Conservation (phyloP, 345 rosid genomes). For the Lepidium aucheri region DNA sequence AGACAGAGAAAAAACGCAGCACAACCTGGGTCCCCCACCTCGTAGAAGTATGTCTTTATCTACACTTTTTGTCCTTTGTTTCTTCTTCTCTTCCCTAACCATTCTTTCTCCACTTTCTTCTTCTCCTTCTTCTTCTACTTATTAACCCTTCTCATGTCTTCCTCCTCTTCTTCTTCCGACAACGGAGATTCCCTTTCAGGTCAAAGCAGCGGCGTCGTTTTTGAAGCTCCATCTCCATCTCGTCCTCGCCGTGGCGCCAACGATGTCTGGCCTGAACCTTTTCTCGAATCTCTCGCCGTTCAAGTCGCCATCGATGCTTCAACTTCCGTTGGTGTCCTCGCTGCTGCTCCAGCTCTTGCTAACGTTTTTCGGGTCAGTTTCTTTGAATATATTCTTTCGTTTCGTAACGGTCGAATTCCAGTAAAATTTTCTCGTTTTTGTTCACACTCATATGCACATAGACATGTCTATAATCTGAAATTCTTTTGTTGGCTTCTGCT, state of each 20-base stretch:
- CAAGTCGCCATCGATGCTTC: conserved; percentile 65
- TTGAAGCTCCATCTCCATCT: conserved; percentile 55
- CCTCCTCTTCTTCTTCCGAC: conserved; percentile 27
- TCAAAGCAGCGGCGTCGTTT: conserved; percentile 19
- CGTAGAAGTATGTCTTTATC: conserved; percentile 53
- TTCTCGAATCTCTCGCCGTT: conserved; percentile 73
- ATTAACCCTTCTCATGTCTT: conserved; percentile 18
- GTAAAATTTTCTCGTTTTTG: not conserved
- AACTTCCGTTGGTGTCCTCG: conserved; percentile 47
- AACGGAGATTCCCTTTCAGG: conserved; percentile 20
- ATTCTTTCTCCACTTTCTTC: conserved; percentile 12
- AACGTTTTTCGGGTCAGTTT: conserved; percentile 63
- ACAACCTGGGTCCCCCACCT: conserved; percentile 56
- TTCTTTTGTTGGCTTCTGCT: not conserved
- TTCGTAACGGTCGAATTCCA: not conserved
- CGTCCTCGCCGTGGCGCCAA: conserved; percentile 41
- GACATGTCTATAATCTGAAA: not conserved
- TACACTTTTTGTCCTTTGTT: conserved; percentile 51
- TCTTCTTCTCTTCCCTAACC: conserved; percentile 24
- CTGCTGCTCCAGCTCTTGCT: conserved; percentile 66
- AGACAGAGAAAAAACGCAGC: conserved; percentile 1
- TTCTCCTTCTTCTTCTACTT: conserved; percentile 3
- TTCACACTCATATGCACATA: not conserved
- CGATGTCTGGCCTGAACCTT: conserved; percentile 92
- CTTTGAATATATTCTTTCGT: not conserved